phyloP scores from a whole-genome alignment of 176 grass and related monocot species.

The Alopecurus myosuroides region DNA sequence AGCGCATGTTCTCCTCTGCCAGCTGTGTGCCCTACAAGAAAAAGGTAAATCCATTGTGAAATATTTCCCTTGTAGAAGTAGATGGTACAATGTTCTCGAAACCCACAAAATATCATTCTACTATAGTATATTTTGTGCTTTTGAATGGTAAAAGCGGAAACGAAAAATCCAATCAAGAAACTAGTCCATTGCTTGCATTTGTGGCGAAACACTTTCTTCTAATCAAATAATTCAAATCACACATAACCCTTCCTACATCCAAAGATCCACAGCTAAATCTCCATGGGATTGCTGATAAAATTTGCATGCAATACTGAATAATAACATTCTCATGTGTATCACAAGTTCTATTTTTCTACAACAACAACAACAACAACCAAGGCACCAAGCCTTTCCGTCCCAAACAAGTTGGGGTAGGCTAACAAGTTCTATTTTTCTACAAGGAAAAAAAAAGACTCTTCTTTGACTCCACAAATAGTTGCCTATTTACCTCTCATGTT shows the following conservation, averaged over 20 bases:
- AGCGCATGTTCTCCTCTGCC: slow-evolving; percentile 63
- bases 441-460: background rate
- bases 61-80: background rate
- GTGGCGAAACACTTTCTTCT: background rate
- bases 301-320: background rate
- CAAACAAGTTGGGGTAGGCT: too few species aligned
- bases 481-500: background rate
- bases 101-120: background rate
- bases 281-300: background rate
- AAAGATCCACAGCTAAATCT: background rate
- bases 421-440: background rate
- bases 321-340: background rate
- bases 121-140: background rate
- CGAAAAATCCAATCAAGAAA: background rate
- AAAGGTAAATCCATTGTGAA: slow-evolving; percentile 20
- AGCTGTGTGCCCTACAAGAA: slow-evolving; percentile 48
- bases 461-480: background rate
- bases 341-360: background rate
- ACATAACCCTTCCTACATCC: background rate
- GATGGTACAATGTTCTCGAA: background rate
- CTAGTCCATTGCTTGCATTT: background rate
- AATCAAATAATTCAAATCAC: background rate
- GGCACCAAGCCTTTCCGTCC: too few species aligned
- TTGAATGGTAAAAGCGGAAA: background rate
- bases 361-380: too few species aligned